These are phyloP conservation scores for Haplosporangium gracile DNA, from an alignment of 192 early-diverging fungal species.

Conservation along the genomic window DNA sequence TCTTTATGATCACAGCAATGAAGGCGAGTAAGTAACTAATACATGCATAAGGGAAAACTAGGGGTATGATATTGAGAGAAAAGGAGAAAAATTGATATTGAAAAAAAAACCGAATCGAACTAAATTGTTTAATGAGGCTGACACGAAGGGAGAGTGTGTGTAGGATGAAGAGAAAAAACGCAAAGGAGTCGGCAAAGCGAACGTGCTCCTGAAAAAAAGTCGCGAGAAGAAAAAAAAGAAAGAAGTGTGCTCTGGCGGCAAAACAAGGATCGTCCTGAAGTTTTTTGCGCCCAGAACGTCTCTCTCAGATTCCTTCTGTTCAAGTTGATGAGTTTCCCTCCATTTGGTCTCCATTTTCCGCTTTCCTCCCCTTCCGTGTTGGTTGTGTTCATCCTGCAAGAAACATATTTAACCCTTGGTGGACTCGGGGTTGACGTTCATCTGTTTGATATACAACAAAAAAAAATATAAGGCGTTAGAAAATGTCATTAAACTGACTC, in stretches of 20 bases:
- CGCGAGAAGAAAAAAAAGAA: neutral
- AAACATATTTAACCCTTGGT: slow-evolving; percentile 56
- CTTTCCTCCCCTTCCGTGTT: neutral
- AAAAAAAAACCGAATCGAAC: neutral
- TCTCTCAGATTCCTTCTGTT: neutral
- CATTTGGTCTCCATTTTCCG: neutral
- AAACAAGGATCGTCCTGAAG: neutral
- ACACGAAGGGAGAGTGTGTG: neutral
- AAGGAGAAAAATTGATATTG: slow-evolving; percentile 1
- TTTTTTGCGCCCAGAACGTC: neutral
- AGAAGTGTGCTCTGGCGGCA: neutral
- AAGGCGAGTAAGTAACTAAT: no score
- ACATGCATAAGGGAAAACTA: neutral
- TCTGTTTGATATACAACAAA: slow-evolving; percentile 17
- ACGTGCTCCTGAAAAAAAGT: neutral
- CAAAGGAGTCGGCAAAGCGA: neutral
- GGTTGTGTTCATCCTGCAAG: slow-evolving; percentile 4
- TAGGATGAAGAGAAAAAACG: neutral
- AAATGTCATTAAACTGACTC: neutral
- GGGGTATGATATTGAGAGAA: neutral
- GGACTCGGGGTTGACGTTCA: slow-evolving; percentile 60
- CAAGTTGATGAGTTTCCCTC: neutral
- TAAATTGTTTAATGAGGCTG: neutral
- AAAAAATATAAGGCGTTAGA: neutral
- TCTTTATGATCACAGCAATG: no score